Conservation (phyloP, 140 eudicot species). For the Senecio squalidus region DNA sequence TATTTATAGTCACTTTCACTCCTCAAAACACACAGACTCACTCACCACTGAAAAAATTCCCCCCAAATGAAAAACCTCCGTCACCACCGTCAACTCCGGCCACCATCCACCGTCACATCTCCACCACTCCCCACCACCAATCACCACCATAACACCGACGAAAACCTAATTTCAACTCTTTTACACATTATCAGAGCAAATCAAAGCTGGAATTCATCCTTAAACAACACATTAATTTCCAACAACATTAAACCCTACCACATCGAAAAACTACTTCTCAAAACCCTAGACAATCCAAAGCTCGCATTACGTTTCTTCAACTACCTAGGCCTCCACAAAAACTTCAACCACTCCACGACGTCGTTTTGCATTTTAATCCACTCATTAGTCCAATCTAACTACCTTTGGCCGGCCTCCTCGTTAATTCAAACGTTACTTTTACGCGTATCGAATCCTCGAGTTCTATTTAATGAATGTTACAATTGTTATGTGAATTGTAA, state of each 20-base stretch:
- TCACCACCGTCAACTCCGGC: conserved; percentile 18
- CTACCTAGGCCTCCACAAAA: conserved; percentile 69
- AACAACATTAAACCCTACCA: conserved; percentile 49
- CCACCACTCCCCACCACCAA: conserved; percentile 19
- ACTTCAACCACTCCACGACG: conserved; percentile 65
- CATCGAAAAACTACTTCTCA: conserved; percentile 51
- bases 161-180: conserved; percentile 35
- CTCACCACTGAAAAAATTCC: background rate
- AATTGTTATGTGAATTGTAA: conserved; percentile 23
- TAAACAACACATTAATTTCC: conserved; percentile 32
- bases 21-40: background rate
- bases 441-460: conserved; percentile 24
- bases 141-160: conserved; percentile 31
- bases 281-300: conserved; percentile 51
- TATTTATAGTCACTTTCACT: too few relatives aligned
- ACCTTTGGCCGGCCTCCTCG: conserved; percentile 86
- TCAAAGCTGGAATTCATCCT: conserved; percentile 49
- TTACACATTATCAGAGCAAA: conserved; percentile 44
- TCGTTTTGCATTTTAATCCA: conserved; percentile 83
- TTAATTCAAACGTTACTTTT: conserved; percentile 57
- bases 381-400: conserved; percentile 46
- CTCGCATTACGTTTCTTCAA: conserved; percentile 89
- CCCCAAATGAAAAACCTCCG: conserved; percentile 43
- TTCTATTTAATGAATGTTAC: conserved; percentile 32
- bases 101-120: conserved; percentile 20